Evolutionary conservation across 2,329 filamentous ascomycete genomes (phyloP).

Genomic region (Microsporum canis): DNA sequence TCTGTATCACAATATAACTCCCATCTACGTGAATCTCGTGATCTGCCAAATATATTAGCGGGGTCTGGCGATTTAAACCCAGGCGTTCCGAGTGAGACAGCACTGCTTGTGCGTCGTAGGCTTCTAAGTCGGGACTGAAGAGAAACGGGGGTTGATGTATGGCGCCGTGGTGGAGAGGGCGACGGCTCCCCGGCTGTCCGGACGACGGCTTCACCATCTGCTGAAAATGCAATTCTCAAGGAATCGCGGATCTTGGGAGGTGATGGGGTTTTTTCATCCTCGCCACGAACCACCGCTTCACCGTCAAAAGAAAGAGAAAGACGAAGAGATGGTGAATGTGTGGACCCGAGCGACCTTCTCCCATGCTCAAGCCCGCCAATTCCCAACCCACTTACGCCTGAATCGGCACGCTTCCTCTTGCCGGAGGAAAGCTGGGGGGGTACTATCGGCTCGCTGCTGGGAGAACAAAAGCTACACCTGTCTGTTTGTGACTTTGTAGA

Average conservation of each 20-base stretch:
- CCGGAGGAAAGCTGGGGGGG: conserved; percentile 1
- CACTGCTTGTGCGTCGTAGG: conserved; percentile 61
- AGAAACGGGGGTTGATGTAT: conserved; percentile 38
- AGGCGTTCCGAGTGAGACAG: conserved; percentile 48
- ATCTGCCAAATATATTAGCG: conserved; percentile 56
- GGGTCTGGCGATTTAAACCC: neutral
- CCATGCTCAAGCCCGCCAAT: neutral
- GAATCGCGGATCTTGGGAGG: conserved; percentile 35
- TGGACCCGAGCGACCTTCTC: conserved; percentile 5
- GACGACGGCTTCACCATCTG: conserved; percentile 84
- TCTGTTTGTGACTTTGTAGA: neutral
- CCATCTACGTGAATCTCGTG: conserved; percentile 80
- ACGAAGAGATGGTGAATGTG: conserved; percentile 26
- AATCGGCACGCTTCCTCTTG: conserved; percentile 13
- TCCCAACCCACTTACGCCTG: neutral
- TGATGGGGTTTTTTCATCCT: conserved; percentile 31
- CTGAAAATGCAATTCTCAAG: conserved; percentile 68
- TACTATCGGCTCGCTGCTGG: neutral
- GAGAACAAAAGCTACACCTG: neutral
- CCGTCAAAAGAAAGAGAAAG: conserved; percentile 34
- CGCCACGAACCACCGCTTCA: conserved; percentile 28
- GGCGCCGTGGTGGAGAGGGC: conserved; percentile 51
- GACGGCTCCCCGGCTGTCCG: conserved; percentile 57
- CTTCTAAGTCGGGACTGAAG: conserved; percentile 41
- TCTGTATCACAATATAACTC: conserved; percentile 81